Percentiles rank a stretch among this genome's conserved stretches.
Conservation (phyloP, 331 rosid genomes). For the Spiraea crenata region DNA sequence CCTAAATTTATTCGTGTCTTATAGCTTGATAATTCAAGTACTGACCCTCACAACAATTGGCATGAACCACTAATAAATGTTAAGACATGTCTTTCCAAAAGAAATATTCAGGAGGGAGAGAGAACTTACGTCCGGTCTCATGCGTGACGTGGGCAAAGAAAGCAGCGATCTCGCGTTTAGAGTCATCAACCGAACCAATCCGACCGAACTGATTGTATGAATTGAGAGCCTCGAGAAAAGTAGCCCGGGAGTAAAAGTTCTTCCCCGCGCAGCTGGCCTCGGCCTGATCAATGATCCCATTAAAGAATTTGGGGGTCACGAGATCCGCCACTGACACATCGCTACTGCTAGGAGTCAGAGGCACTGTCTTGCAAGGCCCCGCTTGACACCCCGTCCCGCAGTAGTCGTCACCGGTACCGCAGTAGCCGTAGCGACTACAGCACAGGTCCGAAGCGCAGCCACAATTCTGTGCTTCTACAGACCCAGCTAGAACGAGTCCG, state of each 20-base stretch:
- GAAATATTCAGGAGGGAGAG: neutral
- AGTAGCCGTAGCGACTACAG: constrained; percentile 53
- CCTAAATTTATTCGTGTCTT: too few relatives aligned
- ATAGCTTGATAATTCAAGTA: too few relatives aligned
- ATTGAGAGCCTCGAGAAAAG: constrained; percentile 48
- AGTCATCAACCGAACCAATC: constrained; percentile 43
- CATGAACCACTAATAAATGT: too few relatives aligned
- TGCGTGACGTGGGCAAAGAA: constrained; percentile 81
- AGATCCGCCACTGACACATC: constrained; percentile 49
- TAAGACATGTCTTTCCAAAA: too few relatives aligned
- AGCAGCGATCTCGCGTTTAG: constrained; percentile 76
- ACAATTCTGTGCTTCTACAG: constrained; percentile 43
- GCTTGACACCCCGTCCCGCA: constrained; percentile 52
- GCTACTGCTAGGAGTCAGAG: constrained; percentile 25
- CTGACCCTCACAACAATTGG: too few relatives aligned
- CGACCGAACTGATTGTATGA: constrained; percentile 48
- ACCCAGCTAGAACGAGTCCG: neutral
- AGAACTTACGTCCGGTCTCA: constrained; percentile 65
- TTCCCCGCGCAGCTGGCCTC: constrained; percentile 56
- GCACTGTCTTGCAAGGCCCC: constrained; percentile 41
- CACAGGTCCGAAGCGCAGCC: constrained; percentile 47
- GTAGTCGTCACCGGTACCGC: constrained; percentile 39
- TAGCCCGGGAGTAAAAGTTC: constrained; percentile 45
- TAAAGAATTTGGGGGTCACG: constrained; percentile 50
- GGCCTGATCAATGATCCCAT: constrained; percentile 44